Evolutionary conservation across 352 stramenopile species (phyloP), one percentile per base, ranked within the genome.

Genomic region (Globisporangium alternatum): DNA sequence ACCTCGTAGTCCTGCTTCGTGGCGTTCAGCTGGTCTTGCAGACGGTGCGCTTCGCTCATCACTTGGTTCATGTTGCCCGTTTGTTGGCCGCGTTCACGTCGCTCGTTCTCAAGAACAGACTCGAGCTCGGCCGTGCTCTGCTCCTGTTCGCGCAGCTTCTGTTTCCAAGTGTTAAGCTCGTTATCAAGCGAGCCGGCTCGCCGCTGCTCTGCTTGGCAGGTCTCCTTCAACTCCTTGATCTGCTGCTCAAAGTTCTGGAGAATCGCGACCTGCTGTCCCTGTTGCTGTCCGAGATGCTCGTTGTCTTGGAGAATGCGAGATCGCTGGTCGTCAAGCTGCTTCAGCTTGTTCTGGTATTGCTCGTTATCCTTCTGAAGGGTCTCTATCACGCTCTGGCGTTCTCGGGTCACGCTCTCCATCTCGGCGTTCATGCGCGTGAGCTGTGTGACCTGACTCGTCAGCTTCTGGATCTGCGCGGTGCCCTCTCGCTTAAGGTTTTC

Each of bases 401-500:
- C 70, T 28, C 78, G 77, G 3, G 84, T 39, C 7, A 73, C 71
- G 5, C 53, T 70, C 37, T 93, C 82, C 15, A 90, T 47, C n/a
- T 90, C 75, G 5, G 68, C 13, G 25, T 80, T 79, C 12, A 74
- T 67, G 31, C 78, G 74, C 55, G 74, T 76, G 33, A 90, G 58
- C 73, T 84, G 75, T 0, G 69, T 56, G 7, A 89, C 74, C 45
- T 89, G 77, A 8, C 55, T 64, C 5, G 71, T 78, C 17, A 91
- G 53, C 47, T 85, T 72, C 31, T 85, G 61, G 51, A 86, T 81
- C 64, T 90, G 71, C 35, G 77, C 72, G 0, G 82, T 80, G 1
- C 77, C 80, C 22, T 84, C 73, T 45, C 76, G 77, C 45, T 79
- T 85, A 1, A 88, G 63, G 3, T 67, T 60, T 43, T 90, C 77